Conservation (phyloP, 768 basidiomycete genomes). For the Kwoniella dejecticola region DNA sequence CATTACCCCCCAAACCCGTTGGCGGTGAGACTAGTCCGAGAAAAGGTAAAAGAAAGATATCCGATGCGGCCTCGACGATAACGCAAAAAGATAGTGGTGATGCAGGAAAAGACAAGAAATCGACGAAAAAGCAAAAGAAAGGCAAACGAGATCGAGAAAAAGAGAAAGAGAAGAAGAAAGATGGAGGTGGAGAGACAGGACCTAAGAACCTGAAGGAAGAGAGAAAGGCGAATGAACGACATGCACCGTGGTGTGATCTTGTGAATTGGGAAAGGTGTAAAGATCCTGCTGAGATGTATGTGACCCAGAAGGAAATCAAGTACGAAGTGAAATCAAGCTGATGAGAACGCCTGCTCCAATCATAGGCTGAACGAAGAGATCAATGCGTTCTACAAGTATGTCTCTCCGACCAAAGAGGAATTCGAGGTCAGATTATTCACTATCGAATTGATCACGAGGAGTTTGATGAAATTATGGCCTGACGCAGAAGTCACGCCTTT, state of each 20-base stretch:
- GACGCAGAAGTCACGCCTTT: slow-evolving; percentile 84
- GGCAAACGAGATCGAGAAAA: slow-evolving; percentile 23
- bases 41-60: slow-evolving; percentile 18
- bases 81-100: not conserved
- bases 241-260: slow-evolving; percentile 68
- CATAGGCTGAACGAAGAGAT: slow-evolving; percentile 83
- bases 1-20: not conserved
- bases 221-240: slow-evolving; percentile 58
- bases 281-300: slow-evolving; percentile 83
- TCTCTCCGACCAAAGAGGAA: slow-evolving; percentile 81
- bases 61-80: not conserved
- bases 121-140: slow-evolving; percentile 8
- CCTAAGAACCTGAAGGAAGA: slow-evolving; percentile 61
- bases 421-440: slow-evolving; percentile 78
- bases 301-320: slow-evolving; percentile 36
- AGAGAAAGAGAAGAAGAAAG: slow-evolving; percentile 21
- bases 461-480: slow-evolving; percentile 68
- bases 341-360: not conserved
- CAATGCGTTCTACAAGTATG: slow-evolving; percentile 77
- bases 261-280: slow-evolving; percentile 73
- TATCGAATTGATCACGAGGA: slow-evolving; percentile 68
- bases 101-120: slow-evolving; percentile 7
- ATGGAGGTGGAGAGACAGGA: slow-evolving; percentile 56
- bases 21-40: not conserved
- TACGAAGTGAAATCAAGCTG: not conserved